phyloP scores from a whole-genome alignment of 495 filamentous ascomycete species.

The Trichocladium uniseriatum region DNA sequence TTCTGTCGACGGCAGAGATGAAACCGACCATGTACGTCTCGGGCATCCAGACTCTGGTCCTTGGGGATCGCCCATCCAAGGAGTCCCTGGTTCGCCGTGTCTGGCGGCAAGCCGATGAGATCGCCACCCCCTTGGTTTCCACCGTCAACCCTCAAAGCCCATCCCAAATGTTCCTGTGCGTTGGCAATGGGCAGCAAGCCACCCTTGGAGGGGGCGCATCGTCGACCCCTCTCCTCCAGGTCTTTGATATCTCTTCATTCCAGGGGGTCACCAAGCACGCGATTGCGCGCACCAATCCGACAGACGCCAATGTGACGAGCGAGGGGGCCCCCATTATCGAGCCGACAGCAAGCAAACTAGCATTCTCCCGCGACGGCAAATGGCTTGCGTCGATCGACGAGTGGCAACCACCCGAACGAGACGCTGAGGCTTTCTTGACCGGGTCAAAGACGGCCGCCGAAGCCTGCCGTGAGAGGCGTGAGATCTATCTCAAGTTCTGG shows the following conservation, averaged over 20 bases:
- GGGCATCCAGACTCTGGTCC: slow-evolving; percentile 61
- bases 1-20: slow-evolving; percentile 83
- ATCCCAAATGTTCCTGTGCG: slow-evolving; percentile 37
- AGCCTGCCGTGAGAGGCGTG: slow-evolving; percentile 44
- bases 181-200: slow-evolving; percentile 39
- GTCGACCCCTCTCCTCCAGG: slow-evolving; percentile 53
- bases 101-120: slow-evolving; percentile 26
- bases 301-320: slow-evolving; percentile 63
- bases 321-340: slow-evolving; percentile 58
- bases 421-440: slow-evolving; percentile 43
- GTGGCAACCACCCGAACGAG: slow-evolving; percentile 65
- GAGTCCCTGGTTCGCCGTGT: slow-evolving; percentile 34
- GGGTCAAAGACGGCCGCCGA: slow-evolving; percentile 28
- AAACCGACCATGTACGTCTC: slow-evolving; percentile 67
- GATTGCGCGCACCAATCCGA: slow-evolving; percentile 76
- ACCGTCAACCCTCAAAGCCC: slow-evolving; percentile 31
- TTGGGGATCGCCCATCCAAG: slow-evolving; percentile 32
- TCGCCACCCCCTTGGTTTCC: slow-evolving; percentile 24
- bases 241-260: slow-evolving; percentile 66
- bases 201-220: slow-evolving; percentile 28
- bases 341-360: slow-evolving; percentile 63
- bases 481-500: slow-evolving; percentile 90
- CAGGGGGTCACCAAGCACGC: slow-evolving; percentile 75
- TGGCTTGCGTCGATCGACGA: slow-evolving; percentile 91
- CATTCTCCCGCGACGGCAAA: slow-evolving; percentile 64